These are phyloP conservation scores for Jacaranda copaia DNA, from an alignment of 257 asterid genomes.

Conservation along the genomic window DNA sequence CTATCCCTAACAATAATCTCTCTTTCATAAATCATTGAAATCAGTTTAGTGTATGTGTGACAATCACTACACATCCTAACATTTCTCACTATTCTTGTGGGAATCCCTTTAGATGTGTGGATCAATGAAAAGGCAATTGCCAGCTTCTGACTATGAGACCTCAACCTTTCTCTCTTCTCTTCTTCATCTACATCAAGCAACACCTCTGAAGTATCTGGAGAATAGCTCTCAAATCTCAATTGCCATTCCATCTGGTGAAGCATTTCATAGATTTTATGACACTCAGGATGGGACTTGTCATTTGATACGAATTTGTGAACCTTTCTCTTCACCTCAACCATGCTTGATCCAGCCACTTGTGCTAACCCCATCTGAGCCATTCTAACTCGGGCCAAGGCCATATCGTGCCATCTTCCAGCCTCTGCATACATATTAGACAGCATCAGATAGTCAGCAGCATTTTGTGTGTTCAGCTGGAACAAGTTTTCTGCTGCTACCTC, in stretches of 20 bases:
- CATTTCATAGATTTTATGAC: conserved; percentile 65
- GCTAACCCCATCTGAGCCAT: conserved; percentile 49
- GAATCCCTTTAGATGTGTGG: conserved; percentile 49
- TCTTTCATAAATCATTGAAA: conserved; percentile 71
- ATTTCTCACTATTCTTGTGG: conserved; percentile 70
- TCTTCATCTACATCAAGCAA: conserved; percentile 72
- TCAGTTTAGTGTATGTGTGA: conserved; percentile 70
- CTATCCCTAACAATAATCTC: conserved; percentile 74
- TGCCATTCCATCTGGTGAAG: conserved; percentile 94
- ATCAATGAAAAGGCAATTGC: conserved; percentile 81
- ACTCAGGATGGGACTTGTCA: conserved; percentile 54
- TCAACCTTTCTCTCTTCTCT: conserved; percentile 72
- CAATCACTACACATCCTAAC: conserved; percentile 92
- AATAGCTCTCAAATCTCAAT: conserved; percentile 80
- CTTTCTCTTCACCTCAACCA: conserved; percentile 61
- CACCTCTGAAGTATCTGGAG: conserved; percentile 66
- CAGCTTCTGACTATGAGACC: conserved; percentile 76
- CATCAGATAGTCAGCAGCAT: conserved; percentile 71
- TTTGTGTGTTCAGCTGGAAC: conserved; percentile 43
- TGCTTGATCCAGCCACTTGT: conserved; percentile 65
- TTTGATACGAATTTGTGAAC: conserved; percentile 68
- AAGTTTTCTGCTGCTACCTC: conserved; percentile 61
- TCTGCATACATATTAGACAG: conserved; percentile 68
- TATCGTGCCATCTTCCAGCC: conserved; percentile 64
- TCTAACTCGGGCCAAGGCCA: conserved; percentile 49